Evolutionary conservation across 2,329 filamentous ascomycete species (phyloP), one percentile per base, ranked within the genome.

Genomic region (Leptodontidium sp.): DNA sequence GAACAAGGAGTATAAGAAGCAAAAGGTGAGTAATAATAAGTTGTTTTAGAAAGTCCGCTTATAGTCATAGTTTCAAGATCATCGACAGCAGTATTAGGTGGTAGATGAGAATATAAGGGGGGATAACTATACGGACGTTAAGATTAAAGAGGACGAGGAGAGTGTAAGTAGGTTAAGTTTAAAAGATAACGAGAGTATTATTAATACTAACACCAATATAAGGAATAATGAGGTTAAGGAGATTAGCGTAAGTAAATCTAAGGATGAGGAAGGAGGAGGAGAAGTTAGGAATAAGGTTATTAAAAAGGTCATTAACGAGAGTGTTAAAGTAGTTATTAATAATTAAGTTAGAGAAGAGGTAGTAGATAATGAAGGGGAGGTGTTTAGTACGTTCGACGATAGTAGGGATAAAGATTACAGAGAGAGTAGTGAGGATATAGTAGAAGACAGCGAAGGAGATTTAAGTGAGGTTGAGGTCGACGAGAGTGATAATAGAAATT

Each of bases 391-490:
- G 45, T 49, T 49, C 6, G 17, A 49, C n/a, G n/a, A 49, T n/a
- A 49, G 17, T 49, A 7, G 17, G 45, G 45, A 49, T 49, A 15
- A 49, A 49, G 45, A 49, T 49, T 49, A 49, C 17, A 49, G n/a
- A 49, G n/a, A 45, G 45, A 49, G 45, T 49, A 49, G n/a, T 49
- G 17, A 49, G 45, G 45, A 49, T 49, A 8, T 49, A 49, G 45
- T 49, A 49, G 17, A 49, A n/a, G n/a, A 49, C 17, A 8, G 45
- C 45, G 17, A 49, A 49, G 17, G 45, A 49, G 17, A 49, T 49
- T 49, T 21, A 49, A 49, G 45, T 15, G n/a, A 49, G 45, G 17
- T 49, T 49, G 17, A 49, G 45, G 45, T 49, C 17, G 17, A 49
- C n/a, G 17, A 15, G 45, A 49, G 17, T 49, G n/a, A 49, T 49